Base-by-base conservation (phyloP, 345 rosid genomes). In the Ceriops decandra region DNA sequence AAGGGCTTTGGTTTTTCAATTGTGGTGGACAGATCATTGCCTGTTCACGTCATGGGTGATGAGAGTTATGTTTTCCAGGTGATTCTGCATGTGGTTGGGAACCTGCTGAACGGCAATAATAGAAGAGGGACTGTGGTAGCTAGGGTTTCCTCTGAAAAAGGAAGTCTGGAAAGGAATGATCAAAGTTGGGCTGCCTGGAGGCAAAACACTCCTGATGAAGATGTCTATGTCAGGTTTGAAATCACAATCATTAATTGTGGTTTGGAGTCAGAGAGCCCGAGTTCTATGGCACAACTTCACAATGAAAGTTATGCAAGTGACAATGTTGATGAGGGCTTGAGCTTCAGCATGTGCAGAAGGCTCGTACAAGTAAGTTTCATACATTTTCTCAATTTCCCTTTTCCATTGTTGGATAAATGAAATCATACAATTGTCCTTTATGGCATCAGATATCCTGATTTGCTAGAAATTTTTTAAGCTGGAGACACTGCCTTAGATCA, bases 291-390 rank as follows among this genome's bases (percentile, higher is more conserved):
- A 53, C 86, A 80, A 38, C 75, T 72, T 31, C 83, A 81, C 26
- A 86, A 81, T 67, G 71, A 72, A 74, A 84, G 81, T 71, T 73
- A 76, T 77, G 69, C 76, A 16, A 81, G 84, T 53, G 84, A 76
- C 54, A 84, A 88, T 49, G 62, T 82, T 79, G 92, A 89, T 65
- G 84, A 84, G 81, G 83, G 80, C 77, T 72, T 89, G 78, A 88
- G 97, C 86, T 91, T 91, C 87, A 86, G 86, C 72, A 77, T 93
- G 70, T 93, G 98, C 83, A 84, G 89, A 82, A 88, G 85, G 80
- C 90, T 93, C 38, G 96, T 88, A 56, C 92, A 91, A 87, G 98
- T 93, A 68, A 74, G 69, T 52, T 51, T 42, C 0, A 15, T 11
- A 13, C 36, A 33, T 33, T 33, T 38, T 38, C 13, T 38, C 13